phyloP scores from a whole-genome alignment of 2,329 filamentous ascomycete genomes.

The Botrytis fabae region DNA sequence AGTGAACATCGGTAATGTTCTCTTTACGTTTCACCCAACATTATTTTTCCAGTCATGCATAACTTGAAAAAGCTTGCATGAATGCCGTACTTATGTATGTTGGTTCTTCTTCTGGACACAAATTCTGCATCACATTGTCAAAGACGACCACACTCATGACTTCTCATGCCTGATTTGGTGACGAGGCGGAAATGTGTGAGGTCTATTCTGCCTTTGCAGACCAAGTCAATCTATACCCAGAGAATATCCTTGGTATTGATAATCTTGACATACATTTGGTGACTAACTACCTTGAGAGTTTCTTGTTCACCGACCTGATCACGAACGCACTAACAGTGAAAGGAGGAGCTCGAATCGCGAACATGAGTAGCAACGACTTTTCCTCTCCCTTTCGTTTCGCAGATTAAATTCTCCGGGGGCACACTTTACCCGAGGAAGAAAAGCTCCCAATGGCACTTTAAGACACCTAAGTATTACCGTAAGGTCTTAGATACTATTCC shows the following conservation, averaged over 20 bases:
- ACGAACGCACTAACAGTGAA: constrained; percentile 22
- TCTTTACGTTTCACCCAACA: too few relatives aligned
- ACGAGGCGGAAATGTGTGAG: background rate
- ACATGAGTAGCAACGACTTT: constrained; percentile 40
- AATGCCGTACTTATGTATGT: background rate
- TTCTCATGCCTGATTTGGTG: background rate
- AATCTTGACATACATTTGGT: constrained; percentile 28
- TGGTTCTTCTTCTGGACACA: background rate
- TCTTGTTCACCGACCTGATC: constrained; percentile 30
- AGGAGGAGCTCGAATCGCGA: constrained; percentile 25
- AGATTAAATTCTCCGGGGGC: constrained; percentile 31
- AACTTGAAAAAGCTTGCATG: background rate
- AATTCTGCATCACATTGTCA: background rate
- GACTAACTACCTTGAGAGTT: constrained; percentile 28
- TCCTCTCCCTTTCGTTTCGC: constrained; percentile 41
- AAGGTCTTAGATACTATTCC: background rate
- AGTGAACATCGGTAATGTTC: too few relatives aligned
- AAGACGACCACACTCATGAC: background rate
- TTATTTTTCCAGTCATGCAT: background rate
- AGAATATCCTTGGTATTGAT: constrained; percentile 18
- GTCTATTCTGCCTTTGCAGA: background rate
- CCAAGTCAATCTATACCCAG: background rate
- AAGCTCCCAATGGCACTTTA: background rate
- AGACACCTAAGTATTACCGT: background rate
- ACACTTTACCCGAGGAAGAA: background rate